These are phyloP conservation scores for Coniochaeta pulveracea DNA, from an alignment of 2,329 filamentous ascomycete species.

Conservation along the genomic window DNA sequence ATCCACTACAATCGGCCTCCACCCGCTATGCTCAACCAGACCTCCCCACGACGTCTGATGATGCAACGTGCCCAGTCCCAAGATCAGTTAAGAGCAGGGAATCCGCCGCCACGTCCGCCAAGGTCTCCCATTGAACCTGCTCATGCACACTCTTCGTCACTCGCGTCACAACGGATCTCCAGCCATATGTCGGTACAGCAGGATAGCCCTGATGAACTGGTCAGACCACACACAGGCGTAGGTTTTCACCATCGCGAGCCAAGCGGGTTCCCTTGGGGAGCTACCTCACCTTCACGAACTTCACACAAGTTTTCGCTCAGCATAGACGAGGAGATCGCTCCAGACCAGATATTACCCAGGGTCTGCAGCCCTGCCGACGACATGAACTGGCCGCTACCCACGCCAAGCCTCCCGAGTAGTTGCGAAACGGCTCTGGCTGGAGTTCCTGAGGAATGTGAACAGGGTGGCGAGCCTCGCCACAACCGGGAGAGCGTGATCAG, in stretches of 20 bases:
- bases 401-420: constrained; percentile 21
- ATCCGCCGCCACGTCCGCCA: constrained; percentile 37
- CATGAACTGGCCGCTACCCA: constrained; percentile 31
- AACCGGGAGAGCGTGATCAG: constrained; percentile 33
- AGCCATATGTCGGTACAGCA: constrained; percentile 38
- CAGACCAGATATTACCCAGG: constrained; percentile 21
- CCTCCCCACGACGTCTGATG: constrained; percentile 21
- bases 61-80: constrained; percentile 35
- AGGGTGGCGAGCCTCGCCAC: constrained; percentile 22
- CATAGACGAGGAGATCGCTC: constrained; percentile 13
- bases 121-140: constrained; percentile 29
- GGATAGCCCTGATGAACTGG: constrained; percentile 28
- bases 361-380: constrained; percentile 28
- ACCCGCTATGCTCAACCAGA: constrained; percentile 16
- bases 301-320: constrained; percentile 18
- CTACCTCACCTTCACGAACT: constrained; percentile 12
- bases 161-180: constrained; percentile 41
- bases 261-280: constrained; percentile 18
- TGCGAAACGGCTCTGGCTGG: constrained; percentile 40
- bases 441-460: constrained; percentile 54
- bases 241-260: constrained; percentile 33
- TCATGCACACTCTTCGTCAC: constrained; percentile 19
- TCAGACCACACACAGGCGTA: constrained; percentile 32
- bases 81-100: constrained; percentile 35
- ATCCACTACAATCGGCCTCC: constrained; percentile 11